phyloP scores from a whole-genome alignment of 1,284 basidiomycete genomes.

The Trametes versicolor region DNA sequence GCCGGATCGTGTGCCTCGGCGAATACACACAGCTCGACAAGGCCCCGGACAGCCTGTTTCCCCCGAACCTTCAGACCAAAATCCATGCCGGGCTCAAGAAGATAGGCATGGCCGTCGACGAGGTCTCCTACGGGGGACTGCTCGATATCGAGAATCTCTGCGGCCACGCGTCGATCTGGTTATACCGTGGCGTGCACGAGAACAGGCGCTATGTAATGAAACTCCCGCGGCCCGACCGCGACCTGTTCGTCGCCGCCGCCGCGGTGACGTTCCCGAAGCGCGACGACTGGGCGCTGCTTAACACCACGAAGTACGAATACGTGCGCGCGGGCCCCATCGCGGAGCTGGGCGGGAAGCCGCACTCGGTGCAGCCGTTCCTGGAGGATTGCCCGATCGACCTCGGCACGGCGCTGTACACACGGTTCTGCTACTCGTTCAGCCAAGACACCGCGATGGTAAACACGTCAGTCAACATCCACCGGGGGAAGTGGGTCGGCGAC shows the following conservation, averaged over 20 bases:
- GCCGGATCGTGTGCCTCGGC: slow-evolving; percentile 14
- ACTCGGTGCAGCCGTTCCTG: slow-evolving; percentile 24
- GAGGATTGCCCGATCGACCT: slow-evolving; percentile 10
- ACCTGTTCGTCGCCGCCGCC: not conserved
- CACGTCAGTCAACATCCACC: not conserved
- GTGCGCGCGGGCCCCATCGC: slow-evolving; percentile 19
- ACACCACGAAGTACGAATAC: slow-evolving; percentile 18
- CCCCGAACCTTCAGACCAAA: not conserved
- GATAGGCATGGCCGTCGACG: too few relatives aligned
- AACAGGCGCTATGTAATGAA: not conserved
- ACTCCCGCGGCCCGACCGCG: slow-evolving; percentile 1
- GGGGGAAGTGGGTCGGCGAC: slow-evolving; percentile 22
- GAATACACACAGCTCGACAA: slow-evolving; percentile 1
- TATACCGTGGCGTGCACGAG: not conserved
- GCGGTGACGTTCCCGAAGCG: slow-evolving; percentile 11
- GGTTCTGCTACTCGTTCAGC: slow-evolving; percentile 8
- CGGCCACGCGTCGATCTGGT: not conserved
- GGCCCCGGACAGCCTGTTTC: slow-evolving; percentile 1
- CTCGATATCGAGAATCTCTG: not conserved
- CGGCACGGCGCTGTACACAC: slow-evolving; percentile 11
- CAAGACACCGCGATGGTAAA: not conserved
- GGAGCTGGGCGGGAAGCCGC: slow-evolving; percentile 6
- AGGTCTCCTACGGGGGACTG: too few relatives aligned
- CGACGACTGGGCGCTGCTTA: slow-evolving; percentile 21
- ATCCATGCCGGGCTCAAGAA: not conserved